Conservation (phyloP, 208 protist species). For the Trypanosoma cruzi region DNA sequence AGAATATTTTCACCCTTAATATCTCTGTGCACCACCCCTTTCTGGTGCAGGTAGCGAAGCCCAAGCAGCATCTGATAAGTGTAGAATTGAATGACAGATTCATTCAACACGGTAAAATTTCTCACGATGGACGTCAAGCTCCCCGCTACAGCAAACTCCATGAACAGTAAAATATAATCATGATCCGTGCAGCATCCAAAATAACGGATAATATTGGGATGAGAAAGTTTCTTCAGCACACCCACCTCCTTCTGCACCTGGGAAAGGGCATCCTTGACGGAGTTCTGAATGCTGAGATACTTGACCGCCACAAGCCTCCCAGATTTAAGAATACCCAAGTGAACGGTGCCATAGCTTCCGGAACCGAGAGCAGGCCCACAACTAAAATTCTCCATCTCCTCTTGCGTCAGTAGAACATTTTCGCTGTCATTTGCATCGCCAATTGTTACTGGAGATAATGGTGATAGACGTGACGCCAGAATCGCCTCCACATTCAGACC, state of each 20-base stretch:
- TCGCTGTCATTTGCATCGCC: background rate
- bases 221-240: constrained; percentile 73
- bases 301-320: constrained; percentile 32
- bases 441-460: background rate
- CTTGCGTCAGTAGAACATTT: constrained; percentile 42
- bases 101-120: constrained; percentile 74
- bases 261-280: constrained; percentile 46
- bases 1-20: constrained; percentile 88
- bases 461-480: background rate
- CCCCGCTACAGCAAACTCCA: constrained; percentile 91
- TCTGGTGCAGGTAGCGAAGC: constrained; percentile 67
- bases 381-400: constrained; percentile 82
- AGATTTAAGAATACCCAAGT: constrained; percentile 27
- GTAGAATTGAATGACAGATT: constrained; percentile 79
- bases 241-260: constrained; percentile 71
- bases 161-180: constrained; percentile 85
- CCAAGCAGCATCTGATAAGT: constrained; percentile 75
- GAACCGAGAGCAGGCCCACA: constrained; percentile 57
- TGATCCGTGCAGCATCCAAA: constrained; percentile 69
- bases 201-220: constrained; percentile 89
- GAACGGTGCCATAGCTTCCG: constrained; percentile 26
- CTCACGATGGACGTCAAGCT: constrained; percentile 76
- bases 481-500: background rate
- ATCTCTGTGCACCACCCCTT: constrained; percentile 77
- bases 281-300: constrained; percentile 51